Evolutionary conservation across 2,329 filamentous ascomycete genomes (phyloP).

Genomic region (Lecanicillium sp.): DNA sequence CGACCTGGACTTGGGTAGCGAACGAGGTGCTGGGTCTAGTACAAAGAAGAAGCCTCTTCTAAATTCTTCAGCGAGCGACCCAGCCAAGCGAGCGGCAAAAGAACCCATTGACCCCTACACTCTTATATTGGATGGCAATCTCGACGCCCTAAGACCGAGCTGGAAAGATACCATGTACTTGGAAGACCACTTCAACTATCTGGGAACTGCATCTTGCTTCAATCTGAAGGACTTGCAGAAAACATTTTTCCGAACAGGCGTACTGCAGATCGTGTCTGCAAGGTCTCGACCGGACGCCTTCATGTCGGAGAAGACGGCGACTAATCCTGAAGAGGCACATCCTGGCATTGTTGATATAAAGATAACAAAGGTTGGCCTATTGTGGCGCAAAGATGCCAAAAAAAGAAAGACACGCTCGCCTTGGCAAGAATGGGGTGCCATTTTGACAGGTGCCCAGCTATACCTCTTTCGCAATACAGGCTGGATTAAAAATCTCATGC

Average conservation of each 20-base stretch:
- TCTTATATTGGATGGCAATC: constrained; percentile 80
- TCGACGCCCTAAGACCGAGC: constrained; percentile 74
- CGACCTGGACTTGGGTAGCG: constrained; percentile 70
- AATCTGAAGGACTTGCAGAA: constrained; percentile 77
- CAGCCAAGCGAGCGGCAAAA: constrained; percentile 55
- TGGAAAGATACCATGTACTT: constrained; percentile 87
- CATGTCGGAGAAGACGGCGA: constrained; percentile 76
- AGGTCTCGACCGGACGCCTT: constrained; percentile 92
- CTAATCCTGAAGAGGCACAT: constrained; percentile 77
- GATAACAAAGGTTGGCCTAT: constrained; percentile 85
- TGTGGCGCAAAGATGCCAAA: constrained; percentile 92
- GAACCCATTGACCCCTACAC: constrained; percentile 95
- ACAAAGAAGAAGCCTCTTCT: constrained; percentile 64
- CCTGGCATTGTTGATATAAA: constrained; percentile 96
- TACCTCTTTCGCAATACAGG: constrained; percentile 92
- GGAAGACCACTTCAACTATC: constrained; percentile 85
- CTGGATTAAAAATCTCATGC: constrained; percentile 87
- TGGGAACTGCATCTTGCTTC: constrained; percentile 65
- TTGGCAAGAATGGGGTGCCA: constrained; percentile 98
- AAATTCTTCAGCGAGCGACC: constrained; percentile 44
- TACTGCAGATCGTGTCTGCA: constrained; percentile 90
- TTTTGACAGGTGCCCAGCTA: constrained; percentile 91
- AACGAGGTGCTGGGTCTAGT: constrained; percentile 63
- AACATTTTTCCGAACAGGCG: constrained; percentile 83
- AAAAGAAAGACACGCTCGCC: constrained; percentile 91